phyloP scores from a whole-genome alignment of 108 stramenopile species.

The Pelagomonas calceolata region DNA sequence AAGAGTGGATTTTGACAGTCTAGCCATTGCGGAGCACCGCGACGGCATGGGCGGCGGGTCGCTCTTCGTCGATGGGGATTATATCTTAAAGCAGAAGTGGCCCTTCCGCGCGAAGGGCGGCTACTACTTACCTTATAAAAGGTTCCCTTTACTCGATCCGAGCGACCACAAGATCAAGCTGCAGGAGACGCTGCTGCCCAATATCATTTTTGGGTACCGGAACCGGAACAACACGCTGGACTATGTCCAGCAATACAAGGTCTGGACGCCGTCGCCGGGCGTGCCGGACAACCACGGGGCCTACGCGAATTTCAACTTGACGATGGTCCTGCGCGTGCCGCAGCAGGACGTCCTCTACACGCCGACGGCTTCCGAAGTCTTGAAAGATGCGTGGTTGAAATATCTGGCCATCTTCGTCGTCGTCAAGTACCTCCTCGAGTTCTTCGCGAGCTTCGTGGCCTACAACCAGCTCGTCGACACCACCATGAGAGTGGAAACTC shows the following conservation, averaged over 20 bases:
- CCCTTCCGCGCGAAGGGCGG: constrained; percentile 12
- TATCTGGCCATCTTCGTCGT: constrained; percentile 16
- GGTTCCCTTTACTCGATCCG: constrained; percentile 4
- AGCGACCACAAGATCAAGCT: neutral
- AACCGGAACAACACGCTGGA: constrained; percentile 8
- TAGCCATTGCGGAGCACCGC: neutral
- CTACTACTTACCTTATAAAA: neutral
- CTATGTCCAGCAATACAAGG: neutral
- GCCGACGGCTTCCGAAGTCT: constrained; percentile 13
- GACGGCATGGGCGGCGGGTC: neutral
- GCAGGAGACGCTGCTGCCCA: constrained; percentile 1
- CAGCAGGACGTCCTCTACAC: constrained; percentile 5
- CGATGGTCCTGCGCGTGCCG: constrained; percentile 3
- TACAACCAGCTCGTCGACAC: constrained; percentile 18
- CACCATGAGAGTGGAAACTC: constrained; percentile 7
- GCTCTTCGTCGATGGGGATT: constrained; percentile 5
- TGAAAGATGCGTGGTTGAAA: constrained; percentile 15
- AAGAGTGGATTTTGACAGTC: constrained; percentile 3
- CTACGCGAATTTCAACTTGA: constrained; percentile 2
- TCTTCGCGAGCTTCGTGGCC: constrained; percentile 7
- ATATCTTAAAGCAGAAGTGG: constrained; percentile 1
- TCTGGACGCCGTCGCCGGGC: constrained; percentile 1
- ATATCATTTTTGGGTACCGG: neutral
- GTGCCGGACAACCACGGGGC: neutral
- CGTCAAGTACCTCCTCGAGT: constrained; percentile 13